phyloP scores from a whole-genome alignment of 495 filamentous ascomycete species.

The Aspergillus egyptiacus region DNA sequence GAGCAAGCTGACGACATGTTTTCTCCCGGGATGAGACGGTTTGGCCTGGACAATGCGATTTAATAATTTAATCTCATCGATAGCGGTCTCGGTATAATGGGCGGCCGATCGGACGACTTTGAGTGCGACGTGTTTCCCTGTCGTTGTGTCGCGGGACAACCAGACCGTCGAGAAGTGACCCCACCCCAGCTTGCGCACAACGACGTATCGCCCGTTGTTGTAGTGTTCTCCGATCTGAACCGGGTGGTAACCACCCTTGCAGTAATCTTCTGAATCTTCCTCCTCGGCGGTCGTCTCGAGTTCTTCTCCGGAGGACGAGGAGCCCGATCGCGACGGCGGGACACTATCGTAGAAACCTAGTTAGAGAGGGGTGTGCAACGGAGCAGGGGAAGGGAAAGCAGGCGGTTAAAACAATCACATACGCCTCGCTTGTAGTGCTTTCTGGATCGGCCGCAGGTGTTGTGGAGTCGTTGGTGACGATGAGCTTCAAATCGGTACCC shows the following conservation, averaged over 20 bases:
- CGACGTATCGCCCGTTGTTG: constrained; percentile 94
- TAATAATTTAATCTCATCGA: constrained; percentile 97
- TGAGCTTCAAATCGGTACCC: constrained; percentile 78
- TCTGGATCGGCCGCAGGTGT: constrained; percentile 30
- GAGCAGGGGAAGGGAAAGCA: constrained; percentile 11
- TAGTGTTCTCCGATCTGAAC: constrained; percentile 91
- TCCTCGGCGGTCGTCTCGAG: constrained; percentile 93
- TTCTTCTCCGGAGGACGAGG: constrained; percentile 78
- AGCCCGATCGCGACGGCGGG: constrained; percentile 66
- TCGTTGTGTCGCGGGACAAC: constrained; percentile 88
- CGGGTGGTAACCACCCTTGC: constrained; percentile 96
- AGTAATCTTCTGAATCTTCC: constrained; percentile 98
- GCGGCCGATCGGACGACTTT: constrained; percentile 97
- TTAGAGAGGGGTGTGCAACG: constrained; percentile 14
- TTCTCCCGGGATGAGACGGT: constrained; percentile 83
- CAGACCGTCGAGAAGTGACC: constrained; percentile 99
- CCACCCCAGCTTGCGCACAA: constrained; percentile 97
- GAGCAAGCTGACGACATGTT: constrained; percentile 89
- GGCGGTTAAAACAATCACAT: constrained; percentile 19
- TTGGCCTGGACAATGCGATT: constrained; percentile 96
- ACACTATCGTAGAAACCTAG: constrained; percentile 26
- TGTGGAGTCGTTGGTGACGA: constrained; percentile 73
- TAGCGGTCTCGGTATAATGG: constrained; percentile 97
- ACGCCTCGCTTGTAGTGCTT: constrained; percentile 48
- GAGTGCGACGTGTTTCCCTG: constrained; percentile 89